Base-by-base conservation (phyloP, 257 asterid species). In the Rauvolfia tetraphylla region DNA sequence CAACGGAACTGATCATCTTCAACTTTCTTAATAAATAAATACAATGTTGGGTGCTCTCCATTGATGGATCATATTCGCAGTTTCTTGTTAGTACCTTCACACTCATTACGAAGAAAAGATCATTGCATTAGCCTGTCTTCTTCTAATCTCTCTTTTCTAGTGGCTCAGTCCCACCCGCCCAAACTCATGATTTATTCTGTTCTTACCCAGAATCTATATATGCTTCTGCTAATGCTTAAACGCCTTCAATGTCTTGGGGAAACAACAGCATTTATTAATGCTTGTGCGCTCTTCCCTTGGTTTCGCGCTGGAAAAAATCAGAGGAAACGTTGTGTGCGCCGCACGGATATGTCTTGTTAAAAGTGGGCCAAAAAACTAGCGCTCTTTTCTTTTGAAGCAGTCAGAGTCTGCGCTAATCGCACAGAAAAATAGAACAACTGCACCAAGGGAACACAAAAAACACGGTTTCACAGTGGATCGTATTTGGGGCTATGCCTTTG, bases 331-430 rank as follows among this genome's bases (percentile, higher is more conserved):
- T n/a, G n/a, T n/a, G 4, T 17, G 39, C 5, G n/a, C 22, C 18
- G 70, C 20, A 65, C 70, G 46, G 27, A 41, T 67, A 3, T 66
- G 49, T 66, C 48, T 17, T 20, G 4, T 22, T 7, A 67, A 22
- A 67, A 38, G 29, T 67, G 72, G 33, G 53, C 51, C 72, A 38
- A 6, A 17, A 23, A 44, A 12, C 33, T 14, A 20, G 3, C 25
- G 44, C 7, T 4, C 4, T 13, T 23, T 14, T 18, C 11, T 18
- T 69, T 41, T 69, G 73, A 41, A 44, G 56, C 34, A 42, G 63
- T 75, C 23, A 77, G 76, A 57, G 68, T 51, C 38, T 29, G 72
- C 29, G n/a, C 70, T 75, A 78, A 68, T 70, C 71, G 62, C 42
- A 49, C 67, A 73, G 20, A 75, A 39, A 62, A 57, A 23, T 23